Evolutionary conservation across 2,329 filamentous ascomycete genomes (phyloP).

Genomic region (Myriosclerotinia scirpicola): DNA sequence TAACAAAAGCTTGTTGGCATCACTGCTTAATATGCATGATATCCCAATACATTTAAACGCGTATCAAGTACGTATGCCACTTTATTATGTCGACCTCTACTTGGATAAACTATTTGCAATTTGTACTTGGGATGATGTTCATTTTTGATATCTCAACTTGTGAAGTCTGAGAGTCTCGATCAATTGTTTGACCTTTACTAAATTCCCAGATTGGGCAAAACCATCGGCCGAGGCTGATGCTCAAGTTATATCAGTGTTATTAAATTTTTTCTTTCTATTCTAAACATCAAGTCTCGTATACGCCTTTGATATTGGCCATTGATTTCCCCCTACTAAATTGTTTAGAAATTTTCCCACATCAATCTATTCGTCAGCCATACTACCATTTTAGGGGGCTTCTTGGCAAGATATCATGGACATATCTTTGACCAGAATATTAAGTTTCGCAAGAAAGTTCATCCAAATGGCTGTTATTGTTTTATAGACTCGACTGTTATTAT

Average conservation of each 20-base stretch:
- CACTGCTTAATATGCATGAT: too few relatives aligned
- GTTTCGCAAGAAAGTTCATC: not conserved
- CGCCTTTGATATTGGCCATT: not conserved
- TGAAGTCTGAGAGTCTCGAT: not conserved
- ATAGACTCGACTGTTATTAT: not conserved
- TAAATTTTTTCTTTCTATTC: not conserved
- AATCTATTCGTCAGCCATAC: not conserved
- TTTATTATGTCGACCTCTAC: not conserved
- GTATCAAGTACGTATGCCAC: not conserved
- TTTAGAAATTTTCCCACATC: too few relatives aligned
- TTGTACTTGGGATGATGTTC: slow-evolving; percentile 1
- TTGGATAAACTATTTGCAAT: not conserved
- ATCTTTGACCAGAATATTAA: too few relatives aligned
- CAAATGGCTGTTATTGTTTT: not conserved
- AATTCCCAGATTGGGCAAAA: not conserved
- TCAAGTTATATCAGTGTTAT: not conserved
- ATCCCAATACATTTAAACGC: not conserved
- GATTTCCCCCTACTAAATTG: too few relatives aligned
- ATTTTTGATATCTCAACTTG: not conserved
- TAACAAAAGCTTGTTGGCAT: too few relatives aligned
- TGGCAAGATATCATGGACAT: not conserved
- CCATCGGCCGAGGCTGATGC: not conserved
- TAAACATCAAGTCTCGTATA: not conserved
- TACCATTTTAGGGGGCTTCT: too few relatives aligned
- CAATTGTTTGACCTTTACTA: not conserved